Evolutionary conservation across 2,329 filamentous ascomycete species (phyloP), one percentile per base, ranked within the genome.

Genomic region (Botryotinia globosa): DNA sequence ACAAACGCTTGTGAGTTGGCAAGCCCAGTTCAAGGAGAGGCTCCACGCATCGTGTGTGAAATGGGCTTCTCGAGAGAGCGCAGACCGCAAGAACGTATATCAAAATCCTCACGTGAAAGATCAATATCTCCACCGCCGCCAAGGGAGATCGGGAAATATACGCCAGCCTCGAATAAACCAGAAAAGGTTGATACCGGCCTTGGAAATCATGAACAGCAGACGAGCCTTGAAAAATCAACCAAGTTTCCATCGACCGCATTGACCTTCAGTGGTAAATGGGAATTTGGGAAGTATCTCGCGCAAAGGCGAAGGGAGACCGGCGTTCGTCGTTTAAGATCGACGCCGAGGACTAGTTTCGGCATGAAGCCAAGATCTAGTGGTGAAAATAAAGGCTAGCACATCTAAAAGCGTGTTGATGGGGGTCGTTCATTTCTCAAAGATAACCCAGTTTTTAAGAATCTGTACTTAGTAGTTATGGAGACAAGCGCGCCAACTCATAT

Each of bases 241-340:
- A 65, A 62, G 7, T 32, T 16, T 22, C 14, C 68, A 32, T 42
- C 34, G 22, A 54, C 18, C 10, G 22, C 56, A 25, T 29, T 32
- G 39, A 32, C 16, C 4, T 71, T 65, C 10, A 62, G 37, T n/a
- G 56, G 56, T 22, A 71, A 64, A 20, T 71, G 44, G 44, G 58
- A 62, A 32, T 51, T 71, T 65, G 68, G 68, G 42, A 71, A 71
- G 25, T 51, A 64, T 64, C 68, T 71, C 22, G 68, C 68, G 7
- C 58, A 64, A 71, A 71, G 37, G 39, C 32, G 68, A 37, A 39
- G 37, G 25, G 61, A 71, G 44, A 29, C 34, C 48, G n/a, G 32
- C 22, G 37, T 32, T 39, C 42, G 32, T n/a, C 68, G n/a, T 64
- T 39, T 62, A 25, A 72, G 37, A 45, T 54, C 42, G 37, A 67